phyloP scores from a whole-genome alignment of 169 alveolate species.

The Amoebophrya sp. region DNA sequence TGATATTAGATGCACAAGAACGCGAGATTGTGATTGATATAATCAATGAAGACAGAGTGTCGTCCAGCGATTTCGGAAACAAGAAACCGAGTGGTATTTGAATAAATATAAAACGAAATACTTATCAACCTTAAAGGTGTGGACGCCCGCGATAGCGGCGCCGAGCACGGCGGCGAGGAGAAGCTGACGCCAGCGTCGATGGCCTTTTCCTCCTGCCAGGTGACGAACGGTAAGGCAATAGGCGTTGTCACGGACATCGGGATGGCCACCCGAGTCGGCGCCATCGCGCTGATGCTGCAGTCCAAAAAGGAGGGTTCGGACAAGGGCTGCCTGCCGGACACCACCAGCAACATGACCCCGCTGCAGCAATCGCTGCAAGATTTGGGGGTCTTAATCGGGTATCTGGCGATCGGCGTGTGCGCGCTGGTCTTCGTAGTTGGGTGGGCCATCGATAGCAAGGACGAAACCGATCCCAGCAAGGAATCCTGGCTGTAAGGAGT shows the following conservation, averaged over 20 bases:
- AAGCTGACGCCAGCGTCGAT: constrained; percentile 39
- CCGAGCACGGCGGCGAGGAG: constrained; percentile 37
- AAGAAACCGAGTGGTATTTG: no score
- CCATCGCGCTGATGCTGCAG: constrained; percentile 17
- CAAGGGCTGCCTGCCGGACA: constrained; percentile 39
- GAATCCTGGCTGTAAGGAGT: background rate
- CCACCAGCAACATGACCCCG: constrained; percentile 45
- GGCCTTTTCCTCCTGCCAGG: constrained; percentile 42
- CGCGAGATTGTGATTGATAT: background rate
- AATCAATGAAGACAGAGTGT: background rate
- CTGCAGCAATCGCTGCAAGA: constrained; percentile 38
- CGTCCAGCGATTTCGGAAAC: background rate
- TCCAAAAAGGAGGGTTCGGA: constrained; percentile 34
- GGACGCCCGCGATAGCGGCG: background rate
- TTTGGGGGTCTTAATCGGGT: constrained; percentile 40
- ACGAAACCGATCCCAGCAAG: background rate
- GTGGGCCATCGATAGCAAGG: background rate
- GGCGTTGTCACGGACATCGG: constrained; percentile 35
- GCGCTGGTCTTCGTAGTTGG: constrained; percentile 41
- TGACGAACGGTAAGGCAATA: constrained; percentile 35
- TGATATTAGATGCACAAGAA: background rate
- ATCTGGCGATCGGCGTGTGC: constrained; percentile 42
- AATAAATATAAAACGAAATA: constrained; percentile 32
- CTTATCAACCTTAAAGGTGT: background rate
- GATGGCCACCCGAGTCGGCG: background rate